These are phyloP conservation scores for Annona squamosa DNA, from an alignment of 164 flowering plant species.

Conservation along the genomic window DNA sequence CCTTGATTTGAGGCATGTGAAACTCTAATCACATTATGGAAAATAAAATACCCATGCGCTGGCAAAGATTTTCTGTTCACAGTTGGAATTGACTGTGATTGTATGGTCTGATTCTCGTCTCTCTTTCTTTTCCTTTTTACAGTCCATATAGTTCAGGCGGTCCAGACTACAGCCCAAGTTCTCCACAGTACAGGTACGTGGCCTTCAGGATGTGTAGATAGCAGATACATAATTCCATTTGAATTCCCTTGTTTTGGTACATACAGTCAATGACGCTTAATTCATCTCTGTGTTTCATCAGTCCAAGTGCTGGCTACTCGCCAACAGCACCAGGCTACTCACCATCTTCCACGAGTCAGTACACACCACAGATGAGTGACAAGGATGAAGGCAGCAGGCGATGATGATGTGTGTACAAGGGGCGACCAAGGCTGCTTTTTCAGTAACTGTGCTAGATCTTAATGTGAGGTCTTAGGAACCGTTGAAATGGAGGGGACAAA, in stretches of 20 bases:
- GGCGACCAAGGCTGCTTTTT: no score
- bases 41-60: no score
- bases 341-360: constrained; percentile 89
- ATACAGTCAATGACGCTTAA: not conserved
- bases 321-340: constrained; percentile 97
- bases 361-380: constrained; percentile 57
- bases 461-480: no score
- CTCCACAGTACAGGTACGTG: constrained; percentile 78
- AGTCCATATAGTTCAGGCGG: constrained; percentile 76
- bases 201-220: not conserved
- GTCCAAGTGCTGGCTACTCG: constrained; percentile 95
- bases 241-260: not conserved
- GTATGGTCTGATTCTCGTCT: not conserved
- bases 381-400: constrained; percentile 36
- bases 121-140: constrained; percentile 14
- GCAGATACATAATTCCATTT: not conserved
- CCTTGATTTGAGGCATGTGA: no score
- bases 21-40: no score
- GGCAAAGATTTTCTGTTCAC: not conserved
- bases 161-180: constrained; percentile 89
- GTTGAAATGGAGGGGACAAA: no score
- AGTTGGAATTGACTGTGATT: not conserved
- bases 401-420: not conserved
- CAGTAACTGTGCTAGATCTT: no score
- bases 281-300: constrained; percentile 13